These are phyloP conservation scores for Daldinia decipiens DNA, from an alignment of 495 filamentous ascomycete genomes.

Conservation along the genomic window DNA sequence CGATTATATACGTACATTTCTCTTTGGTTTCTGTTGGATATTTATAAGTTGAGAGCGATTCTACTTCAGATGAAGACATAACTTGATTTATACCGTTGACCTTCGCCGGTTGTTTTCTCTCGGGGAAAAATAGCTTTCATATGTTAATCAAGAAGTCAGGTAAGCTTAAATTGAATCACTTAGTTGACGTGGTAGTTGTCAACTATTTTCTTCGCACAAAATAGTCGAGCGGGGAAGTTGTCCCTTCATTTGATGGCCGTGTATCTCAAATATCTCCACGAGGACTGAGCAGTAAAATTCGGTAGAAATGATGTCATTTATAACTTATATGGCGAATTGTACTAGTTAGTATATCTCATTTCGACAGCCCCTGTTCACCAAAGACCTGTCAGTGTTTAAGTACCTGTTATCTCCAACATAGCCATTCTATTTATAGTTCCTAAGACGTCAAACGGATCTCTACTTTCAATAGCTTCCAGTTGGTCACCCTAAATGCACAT, in stretches of 20 bases:
- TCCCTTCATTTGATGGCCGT: neutral
- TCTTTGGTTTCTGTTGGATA: constrained; percentile 36
- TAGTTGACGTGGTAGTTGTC: neutral
- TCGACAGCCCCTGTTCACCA: neutral
- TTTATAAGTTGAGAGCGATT: constrained; percentile 19
- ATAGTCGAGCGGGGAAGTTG: constrained; percentile 31
- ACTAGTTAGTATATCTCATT: neutral
- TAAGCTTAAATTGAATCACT: neutral
- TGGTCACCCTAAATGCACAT: too few species aligned
- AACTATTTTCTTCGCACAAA: neutral
- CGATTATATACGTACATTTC: constrained; percentile 15
- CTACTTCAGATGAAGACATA: constrained; percentile 25
- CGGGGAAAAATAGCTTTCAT: neutral
- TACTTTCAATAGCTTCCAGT: too few species aligned
- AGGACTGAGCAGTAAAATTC: constrained; percentile 14
- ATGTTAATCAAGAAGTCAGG: neutral
- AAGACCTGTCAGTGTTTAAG: neutral
- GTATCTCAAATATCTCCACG: neutral
- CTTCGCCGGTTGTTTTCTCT: neutral
- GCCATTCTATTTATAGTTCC: too few species aligned
- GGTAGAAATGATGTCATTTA: constrained; percentile 35
- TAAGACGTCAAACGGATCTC: too few species aligned
- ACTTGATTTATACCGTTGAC: neutral
- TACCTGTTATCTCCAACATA: too few species aligned
- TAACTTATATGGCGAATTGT: constrained; percentile 22